Percentiles rank a stretch among this genome's conserved stretches.
Evolutionary conservation across 371 early-diverging fungal genomes (phyloP).

Genomic region (Haplosporangium sp.): DNA sequence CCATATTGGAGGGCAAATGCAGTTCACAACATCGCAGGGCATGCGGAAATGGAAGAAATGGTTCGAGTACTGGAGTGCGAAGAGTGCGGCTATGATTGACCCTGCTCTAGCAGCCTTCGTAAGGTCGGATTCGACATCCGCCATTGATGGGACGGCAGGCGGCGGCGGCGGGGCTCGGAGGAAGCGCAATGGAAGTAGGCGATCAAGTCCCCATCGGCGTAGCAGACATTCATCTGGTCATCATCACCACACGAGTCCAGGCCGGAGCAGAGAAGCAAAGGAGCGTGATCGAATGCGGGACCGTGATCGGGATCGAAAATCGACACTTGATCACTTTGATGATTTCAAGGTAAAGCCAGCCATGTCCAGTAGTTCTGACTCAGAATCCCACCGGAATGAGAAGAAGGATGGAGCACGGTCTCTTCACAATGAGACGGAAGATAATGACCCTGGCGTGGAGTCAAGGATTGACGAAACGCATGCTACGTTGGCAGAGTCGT

Average conservation of each 20-base stretch:
- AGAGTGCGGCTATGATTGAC: constrained; percentile 49
- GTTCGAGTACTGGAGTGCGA: constrained; percentile 52
- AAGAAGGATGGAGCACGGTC: constrained; percentile 3
- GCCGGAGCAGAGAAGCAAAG: constrained; percentile 37
- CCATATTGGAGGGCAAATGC: constrained; percentile 35
- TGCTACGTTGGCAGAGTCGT: not conserved
- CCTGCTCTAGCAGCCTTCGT: constrained; percentile 49
- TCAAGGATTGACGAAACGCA: constrained; percentile 2
- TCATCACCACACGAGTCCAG: constrained; percentile 25
- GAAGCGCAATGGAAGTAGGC: constrained; percentile 33
- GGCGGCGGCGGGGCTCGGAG: constrained; percentile 2
- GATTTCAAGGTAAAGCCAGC: constrained; percentile 4
- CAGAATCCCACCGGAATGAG: constrained; percentile 12
- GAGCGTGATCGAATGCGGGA: constrained; percentile 43
- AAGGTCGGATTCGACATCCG: constrained; percentile 19
- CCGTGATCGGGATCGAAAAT: constrained; percentile 34
- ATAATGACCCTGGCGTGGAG: not conserved
- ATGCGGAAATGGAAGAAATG: constrained; percentile 54
- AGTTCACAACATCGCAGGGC: constrained; percentile 47
- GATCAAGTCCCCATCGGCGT: constrained; percentile 37
- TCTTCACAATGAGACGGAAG: no score
- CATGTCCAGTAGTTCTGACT: constrained; percentile 12
- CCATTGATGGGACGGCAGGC: constrained; percentile 13
- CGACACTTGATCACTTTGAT: constrained; percentile 21
- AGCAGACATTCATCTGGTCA: constrained; percentile 9